phyloP scores from a whole-genome alignment of 2,329 filamentous ascomycete genomes.

The Xylaria hypoxylon region DNA sequence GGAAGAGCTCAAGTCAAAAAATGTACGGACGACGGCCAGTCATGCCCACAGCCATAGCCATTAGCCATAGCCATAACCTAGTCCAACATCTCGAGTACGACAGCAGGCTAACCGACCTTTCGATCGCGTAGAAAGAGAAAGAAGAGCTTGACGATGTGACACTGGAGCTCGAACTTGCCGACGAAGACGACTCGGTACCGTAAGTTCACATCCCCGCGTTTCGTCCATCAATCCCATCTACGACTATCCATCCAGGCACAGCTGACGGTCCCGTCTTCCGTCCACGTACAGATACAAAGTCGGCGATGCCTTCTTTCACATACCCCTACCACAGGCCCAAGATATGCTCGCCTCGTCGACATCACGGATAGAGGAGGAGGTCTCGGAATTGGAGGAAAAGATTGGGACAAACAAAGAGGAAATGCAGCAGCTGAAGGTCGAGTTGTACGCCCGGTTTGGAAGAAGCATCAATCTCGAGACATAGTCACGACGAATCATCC shows the following conservation, averaged over 20 bases:
- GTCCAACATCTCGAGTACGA: conserved; percentile 2
- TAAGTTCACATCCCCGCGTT: conserved; percentile 59
- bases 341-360: conserved; percentile 81
- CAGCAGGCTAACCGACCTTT: conserved; percentile 40
- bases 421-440: conserved; percentile 90
- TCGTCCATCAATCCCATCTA: background rate
- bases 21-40: conserved; percentile 60
- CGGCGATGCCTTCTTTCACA: conserved; percentile 92
- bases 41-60: background rate
- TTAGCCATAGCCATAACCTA: background rate
- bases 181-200: conserved; percentile 94
- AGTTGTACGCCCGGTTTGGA: conserved; percentile 93
- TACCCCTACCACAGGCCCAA: conserved; percentile 86
- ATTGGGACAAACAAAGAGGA: conserved; percentile 81
- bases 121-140: conserved; percentile 84
- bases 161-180: conserved; percentile 90
- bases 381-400: conserved; percentile 80
- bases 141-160: conserved; percentile 96
- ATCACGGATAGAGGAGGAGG: conserved; percentile 79
- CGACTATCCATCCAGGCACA: background rate
- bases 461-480: conserved; percentile 97
- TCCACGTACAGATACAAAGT: conserved; percentile 82
- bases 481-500: conserved; percentile 56
- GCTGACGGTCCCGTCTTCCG: conserved; percentile 17
- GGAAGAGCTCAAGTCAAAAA: conserved; percentile 83